phyloP scores from a whole-genome alignment of 257 asterid genomes.

The Jaltomata sinuosa region DNA sequence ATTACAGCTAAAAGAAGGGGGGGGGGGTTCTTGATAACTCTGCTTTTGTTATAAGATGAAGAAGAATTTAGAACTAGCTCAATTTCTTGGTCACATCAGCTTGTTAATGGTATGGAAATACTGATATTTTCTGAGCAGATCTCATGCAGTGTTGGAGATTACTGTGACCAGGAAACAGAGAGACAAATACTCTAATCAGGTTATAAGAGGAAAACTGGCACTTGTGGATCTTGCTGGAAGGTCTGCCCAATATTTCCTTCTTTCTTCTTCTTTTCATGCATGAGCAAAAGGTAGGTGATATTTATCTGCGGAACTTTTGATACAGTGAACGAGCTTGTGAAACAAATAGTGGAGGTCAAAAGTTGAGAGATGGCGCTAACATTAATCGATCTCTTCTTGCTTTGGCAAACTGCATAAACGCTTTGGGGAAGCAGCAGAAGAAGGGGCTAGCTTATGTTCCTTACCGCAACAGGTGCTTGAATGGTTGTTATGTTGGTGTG shows the following conservation, averaged over 20 bases:
- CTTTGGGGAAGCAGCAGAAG: conserved; percentile 91
- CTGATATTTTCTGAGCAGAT: conserved; percentile 35
- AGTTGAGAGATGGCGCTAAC: conserved; percentile 96
- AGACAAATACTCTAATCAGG: conserved; percentile 63
- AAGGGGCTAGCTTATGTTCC: conserved; percentile 98
- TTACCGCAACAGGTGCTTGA: conserved; percentile 74
- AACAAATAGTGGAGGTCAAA: conserved; percentile 86
- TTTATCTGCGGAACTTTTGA: conserved; percentile 7
- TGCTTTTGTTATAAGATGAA: background rate
- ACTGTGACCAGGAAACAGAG: conserved; percentile 60
- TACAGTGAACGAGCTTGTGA: conserved; percentile 96
- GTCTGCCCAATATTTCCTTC: conserved; percentile 28
- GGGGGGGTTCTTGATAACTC: background rate
- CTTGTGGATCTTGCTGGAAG: conserved; percentile 99
- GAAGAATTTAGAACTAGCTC: background rate
- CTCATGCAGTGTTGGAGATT: conserved; percentile 96
- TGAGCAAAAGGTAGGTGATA: conserved; percentile 4
- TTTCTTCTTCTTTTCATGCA: conserved; percentile 1
- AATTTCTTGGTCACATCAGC: background rate
- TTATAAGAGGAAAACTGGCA: conserved; percentile 81
- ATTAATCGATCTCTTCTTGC: conserved; percentile 93
- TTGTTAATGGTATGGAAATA: background rate
- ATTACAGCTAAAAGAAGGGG: background rate
- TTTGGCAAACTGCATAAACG: conserved; percentile 94
- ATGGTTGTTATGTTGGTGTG: background rate